Conservation (phyloP, 768 basidiomycete species). For the Tylopilus rubrobrunneus region DNA sequence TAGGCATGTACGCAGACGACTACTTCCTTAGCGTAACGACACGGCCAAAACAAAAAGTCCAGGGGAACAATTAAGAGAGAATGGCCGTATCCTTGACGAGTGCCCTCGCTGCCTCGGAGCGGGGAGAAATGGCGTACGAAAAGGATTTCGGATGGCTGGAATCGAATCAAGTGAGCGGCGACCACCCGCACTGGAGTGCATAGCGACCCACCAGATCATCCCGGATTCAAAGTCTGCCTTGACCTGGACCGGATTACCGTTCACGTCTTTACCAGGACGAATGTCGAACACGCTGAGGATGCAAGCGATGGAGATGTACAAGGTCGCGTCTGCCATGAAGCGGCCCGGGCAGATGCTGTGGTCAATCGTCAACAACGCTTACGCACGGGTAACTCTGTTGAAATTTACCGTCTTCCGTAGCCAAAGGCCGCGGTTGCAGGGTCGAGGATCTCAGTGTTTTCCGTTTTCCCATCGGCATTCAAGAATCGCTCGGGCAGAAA, state of each 20-base stretch:
- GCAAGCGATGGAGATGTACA: constrained; percentile 34
- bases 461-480: constrained; percentile 32
- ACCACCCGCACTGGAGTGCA: not conserved
- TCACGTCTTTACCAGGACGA: constrained; percentile 16
- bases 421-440: constrained; percentile 32
- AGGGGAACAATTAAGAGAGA: constrained; percentile 10
- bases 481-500: constrained; percentile 41
- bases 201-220: constrained; percentile 29
- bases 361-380: not conserved
- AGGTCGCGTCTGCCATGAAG: constrained; percentile 39
- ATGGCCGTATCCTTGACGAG: constrained; percentile 30
- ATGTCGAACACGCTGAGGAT: constrained; percentile 29
- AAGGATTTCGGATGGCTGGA: constrained; percentile 31
- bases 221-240: constrained; percentile 27
- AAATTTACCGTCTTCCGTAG: constrained; percentile 33
- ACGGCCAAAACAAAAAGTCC: not conserved
- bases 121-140: constrained; percentile 27
- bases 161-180: constrained; percentile 1
- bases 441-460: constrained; percentile 28
- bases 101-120: constrained; percentile 24
- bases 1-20: not conserved
- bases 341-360: constrained; percentile 40
- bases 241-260: constrained; percentile 15
- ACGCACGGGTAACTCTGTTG: not conserved
- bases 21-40: not conserved